These are phyloP conservation scores for Dryadomyces sulphureus DNA, from an alignment of 2,329 filamentous ascomycete genomes.

Conservation along the genomic window DNA sequence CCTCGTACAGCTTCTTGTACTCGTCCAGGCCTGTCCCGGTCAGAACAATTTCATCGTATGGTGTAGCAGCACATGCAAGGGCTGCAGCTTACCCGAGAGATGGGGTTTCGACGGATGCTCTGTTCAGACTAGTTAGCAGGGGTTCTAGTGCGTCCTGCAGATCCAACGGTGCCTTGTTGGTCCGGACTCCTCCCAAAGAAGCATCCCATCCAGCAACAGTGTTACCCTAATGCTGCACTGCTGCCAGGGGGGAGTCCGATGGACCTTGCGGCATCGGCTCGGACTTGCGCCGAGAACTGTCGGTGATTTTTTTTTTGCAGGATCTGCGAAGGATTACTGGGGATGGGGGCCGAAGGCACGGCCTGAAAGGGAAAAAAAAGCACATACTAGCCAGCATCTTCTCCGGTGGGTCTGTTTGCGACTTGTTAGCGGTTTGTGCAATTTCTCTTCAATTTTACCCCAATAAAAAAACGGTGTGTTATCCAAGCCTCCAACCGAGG, in stretches of 20 bases:
- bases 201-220: no score
- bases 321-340: background rate
- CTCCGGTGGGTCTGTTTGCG: slow-evolving; percentile 39
- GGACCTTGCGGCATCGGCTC: no score
- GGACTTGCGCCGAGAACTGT: no score
- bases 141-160: no score
- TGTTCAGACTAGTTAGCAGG: slow-evolving; percentile 25
- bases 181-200: background rate
- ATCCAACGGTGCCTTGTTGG: no score
- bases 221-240: no score
- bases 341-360: no score
- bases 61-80: no score
- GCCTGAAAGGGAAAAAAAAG: background rate
- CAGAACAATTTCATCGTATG: no score
- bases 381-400: slow-evolving; percentile 54
- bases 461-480: slow-evolving; percentile 6
- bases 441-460: background rate
- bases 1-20: slow-evolving; percentile 53
- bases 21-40: slow-evolving; percentile 41
- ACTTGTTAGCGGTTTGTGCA: slow-evolving; percentile 7
- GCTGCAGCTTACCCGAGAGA: slow-evolving; percentile 47
- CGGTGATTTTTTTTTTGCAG: no score
- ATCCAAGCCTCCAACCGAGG: no score
- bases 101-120: slow-evolving; percentile 59
- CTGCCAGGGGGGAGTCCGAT: no score